Evolutionary conservation across 2,329 filamentous ascomycete species (phyloP).

Genomic region (Didymella pomorum): DNA sequence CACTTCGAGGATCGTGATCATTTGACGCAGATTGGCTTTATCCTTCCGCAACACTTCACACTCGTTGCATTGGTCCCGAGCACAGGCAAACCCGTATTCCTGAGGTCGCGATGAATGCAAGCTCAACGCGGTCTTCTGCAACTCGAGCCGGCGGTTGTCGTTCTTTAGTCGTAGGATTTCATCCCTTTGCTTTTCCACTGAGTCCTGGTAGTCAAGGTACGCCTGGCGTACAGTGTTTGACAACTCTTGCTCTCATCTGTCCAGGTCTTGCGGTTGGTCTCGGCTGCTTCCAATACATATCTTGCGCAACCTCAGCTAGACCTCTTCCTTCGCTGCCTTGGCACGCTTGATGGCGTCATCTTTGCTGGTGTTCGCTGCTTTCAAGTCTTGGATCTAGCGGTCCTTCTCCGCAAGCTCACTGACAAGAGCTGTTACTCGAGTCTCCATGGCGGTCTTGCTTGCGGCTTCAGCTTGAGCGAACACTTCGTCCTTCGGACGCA

Average conservation of each 20-base stretch:
- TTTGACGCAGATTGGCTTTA: no score
- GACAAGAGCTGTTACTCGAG: background rate
- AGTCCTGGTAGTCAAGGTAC: background rate
- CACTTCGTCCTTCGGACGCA: background rate
- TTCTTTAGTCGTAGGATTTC: background rate
- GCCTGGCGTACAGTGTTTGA: background rate
- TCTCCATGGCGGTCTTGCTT: background rate
- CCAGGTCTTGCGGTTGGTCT: background rate
- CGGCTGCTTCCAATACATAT: background rate
- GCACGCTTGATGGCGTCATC: background rate
- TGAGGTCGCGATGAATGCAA: background rate
- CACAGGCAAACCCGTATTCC: background rate
- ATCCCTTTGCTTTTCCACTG: background rate
- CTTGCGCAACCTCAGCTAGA: background rate
- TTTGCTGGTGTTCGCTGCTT: background rate
- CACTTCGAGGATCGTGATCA: no score
- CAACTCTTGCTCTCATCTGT: background rate
- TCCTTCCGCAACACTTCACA: background rate
- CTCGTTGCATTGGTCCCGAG: background rate
- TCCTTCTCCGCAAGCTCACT: background rate
- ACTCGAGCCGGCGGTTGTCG: background rate
- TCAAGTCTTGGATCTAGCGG: background rate
- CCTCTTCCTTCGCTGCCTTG: background rate
- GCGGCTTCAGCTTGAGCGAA: background rate
- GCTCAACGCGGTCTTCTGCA: background rate